Evolutionary conservation across 495 filamentous ascomycete genomes (phyloP).

Genomic region (Pseudotulostoma volvatum): DNA sequence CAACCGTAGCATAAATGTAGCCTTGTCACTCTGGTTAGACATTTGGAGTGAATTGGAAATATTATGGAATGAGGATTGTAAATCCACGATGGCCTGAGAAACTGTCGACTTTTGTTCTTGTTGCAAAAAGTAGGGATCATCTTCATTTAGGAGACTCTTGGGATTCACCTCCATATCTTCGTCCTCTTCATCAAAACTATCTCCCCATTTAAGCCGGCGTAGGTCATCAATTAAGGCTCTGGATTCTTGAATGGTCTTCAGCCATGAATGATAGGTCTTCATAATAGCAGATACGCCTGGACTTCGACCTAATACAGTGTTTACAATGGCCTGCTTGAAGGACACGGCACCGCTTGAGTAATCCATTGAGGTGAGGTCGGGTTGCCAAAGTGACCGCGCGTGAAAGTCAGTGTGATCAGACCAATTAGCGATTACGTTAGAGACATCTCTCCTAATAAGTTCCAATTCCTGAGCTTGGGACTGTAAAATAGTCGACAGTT

Average conservation of each 20-base stretch:
- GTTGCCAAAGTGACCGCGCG: constrained; percentile 43
- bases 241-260: constrained; percentile 41
- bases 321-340: constrained; percentile 37
- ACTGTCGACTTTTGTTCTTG: constrained; percentile 43
- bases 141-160: constrained; percentile 45
- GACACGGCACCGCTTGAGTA: constrained; percentile 35
- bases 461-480: constrained; percentile 39
- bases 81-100: constrained; percentile 35
- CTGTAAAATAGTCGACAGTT: constrained; percentile 42
- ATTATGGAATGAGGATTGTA: constrained; percentile 38
- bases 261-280: constrained; percentile 50
- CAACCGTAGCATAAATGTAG: constrained; percentile 56
- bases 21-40: constrained; percentile 34
- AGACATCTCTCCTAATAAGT: constrained; percentile 37
- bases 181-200: constrained; percentile 55
- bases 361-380: constrained; percentile 33
- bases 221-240: constrained; percentile 47
- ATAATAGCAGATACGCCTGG: constrained; percentile 43
- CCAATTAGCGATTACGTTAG: constrained; percentile 35
- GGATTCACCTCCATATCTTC: constrained; percentile 59
- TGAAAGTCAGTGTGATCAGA: constrained; percentile 27
- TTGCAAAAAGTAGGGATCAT: constrained; percentile 53
- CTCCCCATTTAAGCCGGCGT: constrained; percentile 53
- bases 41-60: constrained; percentile 28
- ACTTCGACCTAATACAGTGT: constrained; percentile 47